Conservation (phyloP, 257 asterid genomes). For the Cruciata laevipes region DNA sequence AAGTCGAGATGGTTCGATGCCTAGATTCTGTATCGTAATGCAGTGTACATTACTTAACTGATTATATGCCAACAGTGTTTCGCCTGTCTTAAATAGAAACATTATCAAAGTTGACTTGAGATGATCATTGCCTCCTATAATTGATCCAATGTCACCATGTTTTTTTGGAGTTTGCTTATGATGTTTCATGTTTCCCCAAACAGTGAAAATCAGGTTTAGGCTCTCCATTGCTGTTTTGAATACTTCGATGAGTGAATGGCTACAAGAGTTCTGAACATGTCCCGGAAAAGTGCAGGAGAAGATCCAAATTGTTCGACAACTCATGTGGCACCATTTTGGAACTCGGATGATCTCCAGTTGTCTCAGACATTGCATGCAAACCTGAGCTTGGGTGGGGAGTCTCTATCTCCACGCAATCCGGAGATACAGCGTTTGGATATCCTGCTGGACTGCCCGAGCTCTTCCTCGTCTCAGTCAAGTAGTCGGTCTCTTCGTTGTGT, state of each 20-base stretch:
- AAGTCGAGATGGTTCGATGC: background rate
- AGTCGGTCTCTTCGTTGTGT: constrained; percentile 28
- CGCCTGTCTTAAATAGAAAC: background rate
- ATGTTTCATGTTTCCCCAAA: background rate
- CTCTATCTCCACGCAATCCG: constrained; percentile 21
- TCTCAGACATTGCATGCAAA: constrained; percentile 23
- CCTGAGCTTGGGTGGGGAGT: constrained; percentile 26
- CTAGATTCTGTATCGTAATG: background rate
- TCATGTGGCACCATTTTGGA: constrained; percentile 24
- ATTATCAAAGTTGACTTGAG: constrained; percentile 4
- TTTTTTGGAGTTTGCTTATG: background rate
- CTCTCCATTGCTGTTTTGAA: constrained; percentile 14
- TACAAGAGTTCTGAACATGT: constrained; percentile 27
- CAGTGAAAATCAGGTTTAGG: constrained; percentile 8
- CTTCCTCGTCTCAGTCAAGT: constrained; percentile 40
- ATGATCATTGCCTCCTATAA: background rate
- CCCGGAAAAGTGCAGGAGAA: constrained; percentile 15
- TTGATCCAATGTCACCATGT: background rate
- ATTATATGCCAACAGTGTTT: background rate
- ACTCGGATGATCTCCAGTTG: constrained; percentile 23
- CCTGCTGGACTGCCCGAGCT: constrained; percentile 33
- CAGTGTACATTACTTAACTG: constrained; percentile 2
- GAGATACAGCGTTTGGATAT: constrained; percentile 35
- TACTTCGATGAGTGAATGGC: constrained; percentile 27
- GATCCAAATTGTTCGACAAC: constrained; percentile 6